A percentile compares a stretch with the other conserved stretches of the same genome.
Evolutionary conservation across 2,329 filamentous ascomycete species (phyloP).

Genomic region (Didymella lethalis): DNA sequence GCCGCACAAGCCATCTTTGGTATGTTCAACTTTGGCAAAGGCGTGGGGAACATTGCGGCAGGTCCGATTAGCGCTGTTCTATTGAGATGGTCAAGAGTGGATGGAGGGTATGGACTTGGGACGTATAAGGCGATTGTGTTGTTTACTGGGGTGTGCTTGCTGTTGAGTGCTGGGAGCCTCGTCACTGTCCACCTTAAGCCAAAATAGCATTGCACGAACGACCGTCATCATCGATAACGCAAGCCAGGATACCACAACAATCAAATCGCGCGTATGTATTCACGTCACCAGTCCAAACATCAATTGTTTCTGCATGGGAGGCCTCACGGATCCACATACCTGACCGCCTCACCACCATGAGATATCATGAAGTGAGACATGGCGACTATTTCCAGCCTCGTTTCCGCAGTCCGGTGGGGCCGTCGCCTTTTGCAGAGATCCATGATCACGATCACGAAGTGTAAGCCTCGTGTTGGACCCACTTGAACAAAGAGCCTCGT

Average conservation of each 20-base stretch:
- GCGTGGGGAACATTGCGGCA: slow-evolving; percentile 57
- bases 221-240: not conserved
- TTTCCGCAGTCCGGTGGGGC: not conserved
- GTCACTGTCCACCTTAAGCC: slow-evolving; percentile 10
- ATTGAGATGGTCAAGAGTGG: slow-evolving; percentile 24
- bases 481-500: slow-evolving; percentile 2
- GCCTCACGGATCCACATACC: not conserved
- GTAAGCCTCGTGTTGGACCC: slow-evolving; percentile 11
- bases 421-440: not conserved
- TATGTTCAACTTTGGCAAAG: slow-evolving; percentile 55
- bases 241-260: not conserved
- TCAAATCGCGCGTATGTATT: not conserved
- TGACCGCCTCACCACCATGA: not conserved
- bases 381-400: not conserved
- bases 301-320: not conserved
- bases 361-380: slow-evolving; percentile 1
- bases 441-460: not conserved
- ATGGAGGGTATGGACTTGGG: slow-evolving; percentile 21
- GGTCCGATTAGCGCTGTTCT: slow-evolving; percentile 57
- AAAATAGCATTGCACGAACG: not conserved
- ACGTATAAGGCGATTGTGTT: slow-evolving; percentile 26
- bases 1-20: slow-evolving; percentile 54
- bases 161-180: slow-evolving; percentile 25
- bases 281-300: not conserved
- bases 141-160: slow-evolving; percentile 26